Conservation (phyloP, 257 asterid genomes). For the Gentiana dahurica region DNA sequence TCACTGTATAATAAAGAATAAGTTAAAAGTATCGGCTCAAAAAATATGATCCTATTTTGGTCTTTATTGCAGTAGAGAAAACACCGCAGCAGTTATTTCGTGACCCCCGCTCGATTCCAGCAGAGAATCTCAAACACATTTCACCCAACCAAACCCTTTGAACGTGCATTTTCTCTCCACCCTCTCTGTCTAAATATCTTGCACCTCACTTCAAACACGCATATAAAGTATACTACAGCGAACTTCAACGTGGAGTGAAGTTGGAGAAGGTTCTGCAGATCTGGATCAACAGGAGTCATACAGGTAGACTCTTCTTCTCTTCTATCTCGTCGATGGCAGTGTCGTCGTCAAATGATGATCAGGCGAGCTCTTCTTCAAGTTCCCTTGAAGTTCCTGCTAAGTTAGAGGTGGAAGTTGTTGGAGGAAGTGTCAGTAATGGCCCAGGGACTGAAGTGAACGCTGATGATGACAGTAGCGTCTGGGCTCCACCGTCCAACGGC, state of each 20-base stretch:
- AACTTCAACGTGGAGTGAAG: not conserved
- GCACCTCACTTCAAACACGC: not conserved
- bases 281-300: slow-evolving; percentile 28
- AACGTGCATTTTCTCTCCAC: slow-evolving; percentile 1
- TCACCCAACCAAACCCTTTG: slow-evolving; percentile 5
- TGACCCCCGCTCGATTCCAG: slow-evolving; percentile 10
- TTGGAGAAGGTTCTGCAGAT: slow-evolving; percentile 28
- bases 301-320: slow-evolving; percentile 20
- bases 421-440: slow-evolving; percentile 10
- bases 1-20: too few relatives aligned
- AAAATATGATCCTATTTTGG: too few relatives aligned
- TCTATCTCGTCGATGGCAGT: slow-evolving; percentile 26
- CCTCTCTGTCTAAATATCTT: not conserved
- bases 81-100: slow-evolving; percentile 6
- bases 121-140: slow-evolving; percentile 5
- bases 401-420: slow-evolving; percentile 27
- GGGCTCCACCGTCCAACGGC: slow-evolving; percentile 30
- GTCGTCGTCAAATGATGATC: slow-evolving; percentile 19
- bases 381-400: slow-evolving; percentile 35
- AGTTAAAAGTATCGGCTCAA: too few relatives aligned
- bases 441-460: not conserved
- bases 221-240: not conserved
- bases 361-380: slow-evolving; percentile 26
- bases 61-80: too few relatives aligned
- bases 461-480: slow-evolving; percentile 7